These are phyloP conservation scores for Auricularia cornea DNA, from an alignment of 768 basidiomycete genomes.

Conservation along the genomic window DNA sequence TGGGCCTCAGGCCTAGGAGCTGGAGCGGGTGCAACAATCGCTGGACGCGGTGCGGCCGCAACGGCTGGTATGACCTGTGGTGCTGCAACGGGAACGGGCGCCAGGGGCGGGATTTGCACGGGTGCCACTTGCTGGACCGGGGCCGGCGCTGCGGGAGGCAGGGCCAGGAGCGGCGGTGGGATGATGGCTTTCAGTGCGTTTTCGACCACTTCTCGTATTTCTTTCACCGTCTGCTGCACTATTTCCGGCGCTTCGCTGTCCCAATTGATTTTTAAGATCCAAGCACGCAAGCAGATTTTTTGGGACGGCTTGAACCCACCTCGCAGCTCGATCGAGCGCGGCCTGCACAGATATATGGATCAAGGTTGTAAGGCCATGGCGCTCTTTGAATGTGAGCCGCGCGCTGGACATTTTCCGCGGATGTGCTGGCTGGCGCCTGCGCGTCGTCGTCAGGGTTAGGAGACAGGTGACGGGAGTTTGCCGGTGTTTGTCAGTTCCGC, in stretches of 20 bases:
- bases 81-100: no score
- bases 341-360: not conserved
- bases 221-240: not conserved
- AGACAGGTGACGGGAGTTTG: no score
- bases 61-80: no score
- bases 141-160: not conserved
- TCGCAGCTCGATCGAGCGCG: not conserved
- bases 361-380: not conserved
- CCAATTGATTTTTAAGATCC: no score
- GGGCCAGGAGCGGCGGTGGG: not conserved
- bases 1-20: no score
- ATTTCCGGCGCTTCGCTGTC: not conserved
- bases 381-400: not conserved
- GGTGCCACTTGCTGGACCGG: not conserved
- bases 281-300: no score
- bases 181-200: not conserved
- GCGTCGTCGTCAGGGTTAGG: no score
- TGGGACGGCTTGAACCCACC: no score
- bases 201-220: not conserved
- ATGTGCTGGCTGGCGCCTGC: no score
- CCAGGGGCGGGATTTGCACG: not conserved
- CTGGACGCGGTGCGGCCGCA: no score
- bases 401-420: not conserved
- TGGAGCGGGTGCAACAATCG: no score
- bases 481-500: no score